Base-by-base conservation (phyloP, 2,329 filamentous ascomycete species). In the Aspergillus candidus region DNA sequence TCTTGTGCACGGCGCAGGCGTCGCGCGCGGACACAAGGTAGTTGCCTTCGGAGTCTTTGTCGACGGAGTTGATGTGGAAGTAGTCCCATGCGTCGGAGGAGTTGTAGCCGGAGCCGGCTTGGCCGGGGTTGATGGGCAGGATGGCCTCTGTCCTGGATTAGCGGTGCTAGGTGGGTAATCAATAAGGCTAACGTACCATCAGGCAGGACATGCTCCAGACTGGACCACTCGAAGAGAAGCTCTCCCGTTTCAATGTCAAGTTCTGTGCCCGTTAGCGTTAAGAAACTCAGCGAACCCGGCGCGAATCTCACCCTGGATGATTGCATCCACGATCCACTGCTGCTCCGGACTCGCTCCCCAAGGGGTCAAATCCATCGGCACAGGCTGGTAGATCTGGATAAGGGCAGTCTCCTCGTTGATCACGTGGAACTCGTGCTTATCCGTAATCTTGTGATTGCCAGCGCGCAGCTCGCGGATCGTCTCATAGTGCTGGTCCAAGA, bases 141-240 rank as follows among this genome's bases (percentile, higher is more conserved):
- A 75, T 60, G 5, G 70, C 66, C 49, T 75, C 72, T 73, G 37
- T 4, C 29, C 1, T 15, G 6, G 22, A 15, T 58, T 27, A 31
- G 43, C 13, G 10, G 22, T 13, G 10, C 10, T 32, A n/a, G 17
- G 11, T 47, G 34, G 39, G 49, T 35, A 36, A 38, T 11, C 37
- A 29, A 18, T 31, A 13, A 11, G 51, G 49, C 5, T 5, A 4
- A 62, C 57, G 57, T 65, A 66, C 74, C 70, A 33, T 70, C 66
- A 1, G 74, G 75, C 35, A 70, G 65, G n/a, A 79, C 66, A 57
- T 80, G 74, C 44, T 80, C 76, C 8, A 80, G 61, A 49, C 73
- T 75, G 27, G 69, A 70, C 79, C 78, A 82, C 51, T 82, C 77
- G 49, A 81, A 82, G 10, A 80, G 48, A 3, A 82, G 59, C 33